Evolutionary conservation across 208 protist species (phyloP).

Genomic region (Acanthamoeba culbertsoni): DNA sequence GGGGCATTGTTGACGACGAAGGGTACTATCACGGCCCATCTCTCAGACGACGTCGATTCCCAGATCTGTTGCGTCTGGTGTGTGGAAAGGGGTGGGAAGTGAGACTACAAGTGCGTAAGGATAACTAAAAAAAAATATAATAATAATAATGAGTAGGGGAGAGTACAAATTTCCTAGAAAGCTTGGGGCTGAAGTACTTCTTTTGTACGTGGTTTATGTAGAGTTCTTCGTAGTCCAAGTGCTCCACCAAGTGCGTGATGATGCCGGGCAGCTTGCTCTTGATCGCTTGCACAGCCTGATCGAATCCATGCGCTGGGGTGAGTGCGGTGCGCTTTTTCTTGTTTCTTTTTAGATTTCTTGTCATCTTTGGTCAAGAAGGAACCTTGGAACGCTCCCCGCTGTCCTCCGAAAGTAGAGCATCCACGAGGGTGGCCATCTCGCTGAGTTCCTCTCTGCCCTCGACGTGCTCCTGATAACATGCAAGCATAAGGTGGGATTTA

Average conservation of each 20-base stretch:
- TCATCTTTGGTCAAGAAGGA: not conserved
- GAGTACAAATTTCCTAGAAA: not conserved
- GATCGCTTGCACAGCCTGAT: not conserved
- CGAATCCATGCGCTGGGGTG: not conserved
- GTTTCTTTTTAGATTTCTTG: not conserved
- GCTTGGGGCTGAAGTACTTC: conserved; percentile 42
- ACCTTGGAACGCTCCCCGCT: not conserved
- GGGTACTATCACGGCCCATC: not conserved
- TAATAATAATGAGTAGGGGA: not conserved
- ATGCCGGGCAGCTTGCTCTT: not conserved
- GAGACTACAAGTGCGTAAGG: not conserved
- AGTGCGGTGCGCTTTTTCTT: not conserved
- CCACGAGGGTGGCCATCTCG: not conserved
- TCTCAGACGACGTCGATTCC: not conserved
- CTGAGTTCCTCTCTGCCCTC: not conserved
- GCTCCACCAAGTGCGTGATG: not conserved
- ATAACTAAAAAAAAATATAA: not conserved
- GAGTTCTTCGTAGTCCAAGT: conserved; percentile 30
- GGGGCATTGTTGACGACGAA: not conserved
- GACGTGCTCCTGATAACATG: not conserved
- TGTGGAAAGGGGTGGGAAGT: not conserved
- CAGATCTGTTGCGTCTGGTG: not conserved
- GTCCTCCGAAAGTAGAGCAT: not conserved
- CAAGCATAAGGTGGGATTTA: not conserved
- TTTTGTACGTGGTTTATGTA: not conserved